These are phyloP conservation scores for Athelia sp. DNA, from an alignment of 1,284 basidiomycete genomes.

Conservation along the genomic window DNA sequence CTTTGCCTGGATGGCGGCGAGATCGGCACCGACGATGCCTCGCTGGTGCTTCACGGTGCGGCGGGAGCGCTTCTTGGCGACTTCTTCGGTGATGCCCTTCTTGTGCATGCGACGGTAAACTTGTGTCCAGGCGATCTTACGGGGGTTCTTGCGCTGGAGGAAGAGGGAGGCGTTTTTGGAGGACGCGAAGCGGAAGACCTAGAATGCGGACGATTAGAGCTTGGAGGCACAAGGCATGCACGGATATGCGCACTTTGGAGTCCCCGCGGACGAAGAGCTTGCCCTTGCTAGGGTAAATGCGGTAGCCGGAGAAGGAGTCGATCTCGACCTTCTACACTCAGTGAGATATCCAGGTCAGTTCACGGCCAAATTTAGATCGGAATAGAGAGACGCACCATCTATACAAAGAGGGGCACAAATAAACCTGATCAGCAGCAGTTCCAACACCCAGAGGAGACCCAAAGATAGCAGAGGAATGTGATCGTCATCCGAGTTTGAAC, in stretches of 20 bases:
- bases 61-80: slow-evolving; percentile 97
- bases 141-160: slow-evolving; percentile 99
- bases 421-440: not conserved
- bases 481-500: not conserved
- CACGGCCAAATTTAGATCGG: no score
- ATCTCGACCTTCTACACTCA: slow-evolving; percentile 90
- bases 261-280: slow-evolving; percentile 94
- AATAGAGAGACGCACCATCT: slow-evolving; percentile 45
- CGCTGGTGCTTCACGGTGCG: slow-evolving; percentile 98
- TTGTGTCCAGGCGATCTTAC: slow-evolving; percentile 98
- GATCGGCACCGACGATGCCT: slow-evolving; percentile 96
- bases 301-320: slow-evolving; percentile 93
- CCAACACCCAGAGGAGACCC: not conserved
- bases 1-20: slow-evolving; percentile 86
- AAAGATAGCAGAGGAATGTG: not conserved
- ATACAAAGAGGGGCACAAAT: slow-evolving; percentile 5
- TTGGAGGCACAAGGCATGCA: not conserved
- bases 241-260: slow-evolving; percentile 75
- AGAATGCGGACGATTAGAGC: slow-evolving; percentile 5
- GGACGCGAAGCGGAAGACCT: slow-evolving; percentile 90
- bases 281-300: slow-evolving; percentile 96
- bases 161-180: slow-evolving; percentile 96
- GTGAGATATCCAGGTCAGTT: not conserved
- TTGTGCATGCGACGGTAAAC: slow-evolving; percentile 99
- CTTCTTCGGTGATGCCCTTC: slow-evolving; percentile 99